Conservation (phyloP, 495 filamentous ascomycete species). For the Xylaria longipes region DNA sequence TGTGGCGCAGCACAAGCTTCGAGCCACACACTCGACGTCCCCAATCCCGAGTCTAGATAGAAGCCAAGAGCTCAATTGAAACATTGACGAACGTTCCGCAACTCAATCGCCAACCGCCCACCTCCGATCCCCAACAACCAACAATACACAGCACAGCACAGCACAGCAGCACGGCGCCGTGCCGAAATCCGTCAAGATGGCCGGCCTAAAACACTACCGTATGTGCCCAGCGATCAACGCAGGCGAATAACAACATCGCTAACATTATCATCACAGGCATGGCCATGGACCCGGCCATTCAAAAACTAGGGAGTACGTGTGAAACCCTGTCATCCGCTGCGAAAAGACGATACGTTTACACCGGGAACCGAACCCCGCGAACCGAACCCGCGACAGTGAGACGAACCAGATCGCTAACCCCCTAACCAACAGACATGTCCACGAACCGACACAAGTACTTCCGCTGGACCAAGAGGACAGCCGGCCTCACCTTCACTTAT, state of each 20-base stretch:
- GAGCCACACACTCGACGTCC: constrained; percentile 12
- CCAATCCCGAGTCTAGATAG: constrained; percentile 1
- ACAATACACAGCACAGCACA: constrained; percentile 11
- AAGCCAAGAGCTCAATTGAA: neutral
- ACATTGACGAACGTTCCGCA: neutral
- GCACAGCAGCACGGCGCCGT: constrained; percentile 15
- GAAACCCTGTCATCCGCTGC: neutral
- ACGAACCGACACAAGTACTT: constrained; percentile 93
- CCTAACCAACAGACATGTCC: constrained; percentile 69
- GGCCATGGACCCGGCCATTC: constrained; percentile 77
- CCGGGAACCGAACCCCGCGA: neutral
- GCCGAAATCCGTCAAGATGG: constrained; percentile 47
- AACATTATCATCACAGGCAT: constrained; percentile 48
- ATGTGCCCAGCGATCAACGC: constrained; percentile 22
- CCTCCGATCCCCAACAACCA: neutral
- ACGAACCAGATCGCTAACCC: constrained; percentile 14
- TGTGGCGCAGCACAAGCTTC: constrained; percentile 13
- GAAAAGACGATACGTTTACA: neutral
- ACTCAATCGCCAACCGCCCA: constrained; percentile 5
- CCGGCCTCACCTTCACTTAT: constrained; percentile 77
- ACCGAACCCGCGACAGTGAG: neutral
- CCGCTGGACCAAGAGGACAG: constrained; percentile 85
- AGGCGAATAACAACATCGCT: neutral
- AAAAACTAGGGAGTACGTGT: constrained; percentile 75
- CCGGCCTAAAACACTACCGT: constrained; percentile 52